phyloP scores from a whole-genome alignment of 2,329 filamentous ascomycete species.

The Ophiocordyceps robertsii region DNA sequence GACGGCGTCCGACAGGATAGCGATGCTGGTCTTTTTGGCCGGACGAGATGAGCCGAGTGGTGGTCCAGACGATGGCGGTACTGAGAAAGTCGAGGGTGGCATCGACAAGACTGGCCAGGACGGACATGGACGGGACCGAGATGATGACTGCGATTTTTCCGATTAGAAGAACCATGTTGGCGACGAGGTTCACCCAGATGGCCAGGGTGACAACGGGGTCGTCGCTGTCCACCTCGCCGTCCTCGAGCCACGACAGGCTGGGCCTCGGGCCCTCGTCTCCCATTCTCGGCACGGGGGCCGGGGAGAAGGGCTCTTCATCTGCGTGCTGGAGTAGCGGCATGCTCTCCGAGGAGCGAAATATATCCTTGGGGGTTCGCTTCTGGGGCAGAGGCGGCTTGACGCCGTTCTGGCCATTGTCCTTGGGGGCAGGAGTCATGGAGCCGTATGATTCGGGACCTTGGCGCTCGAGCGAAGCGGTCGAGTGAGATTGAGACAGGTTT shows the following conservation, averaged over 20 bases:
- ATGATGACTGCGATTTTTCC: constrained; percentile 68
- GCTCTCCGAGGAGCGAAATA: constrained; percentile 65
- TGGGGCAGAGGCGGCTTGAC: constrained; percentile 29
- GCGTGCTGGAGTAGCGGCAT: constrained; percentile 45
- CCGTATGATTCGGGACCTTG: constrained; percentile 14
- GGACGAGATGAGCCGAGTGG: constrained; percentile 53
- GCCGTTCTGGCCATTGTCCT: constrained; percentile 7
- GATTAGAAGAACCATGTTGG: constrained; percentile 61
- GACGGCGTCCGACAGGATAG: constrained; percentile 64
- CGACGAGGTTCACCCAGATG: constrained; percentile 73
- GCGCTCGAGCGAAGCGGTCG: constrained; percentile 4
- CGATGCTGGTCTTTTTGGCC: constrained; percentile 59
- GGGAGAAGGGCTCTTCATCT: constrained; percentile 30
- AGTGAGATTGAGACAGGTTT: constrained; percentile 14
- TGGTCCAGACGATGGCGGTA: constrained; percentile 70
- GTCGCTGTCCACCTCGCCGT: constrained; percentile 57
- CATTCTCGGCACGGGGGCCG: constrained; percentile 3
- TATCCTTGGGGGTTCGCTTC: constrained; percentile 71
- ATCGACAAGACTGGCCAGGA: constrained; percentile 67
- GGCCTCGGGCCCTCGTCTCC: constrained; percentile 27
- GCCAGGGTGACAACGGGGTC: constrained; percentile 71
- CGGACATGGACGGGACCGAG: constrained; percentile 68
- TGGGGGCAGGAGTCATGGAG: constrained; percentile 11
- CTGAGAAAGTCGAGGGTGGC: constrained; percentile 69
- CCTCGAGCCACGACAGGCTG: constrained; percentile 58